Base-by-base conservation (phyloP, 371 early-diverging fungal species). In the Mucor plumbeus region DNA sequence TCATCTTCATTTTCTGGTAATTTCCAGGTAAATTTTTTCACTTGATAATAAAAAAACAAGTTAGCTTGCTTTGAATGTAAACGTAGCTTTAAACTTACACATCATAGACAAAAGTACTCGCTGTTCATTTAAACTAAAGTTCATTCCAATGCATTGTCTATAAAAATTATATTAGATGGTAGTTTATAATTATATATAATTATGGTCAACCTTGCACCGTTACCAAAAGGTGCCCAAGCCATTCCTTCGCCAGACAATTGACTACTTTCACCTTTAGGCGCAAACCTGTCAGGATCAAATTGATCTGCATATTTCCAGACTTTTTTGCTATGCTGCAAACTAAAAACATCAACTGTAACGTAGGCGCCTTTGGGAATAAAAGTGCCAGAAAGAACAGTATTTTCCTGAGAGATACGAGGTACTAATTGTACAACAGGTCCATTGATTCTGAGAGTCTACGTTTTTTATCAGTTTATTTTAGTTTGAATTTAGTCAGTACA, bases 121-220 rank as follows among this genome's bases (percentile, higher is more conserved):
- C 63, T 85, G 87, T 19, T 85, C 84, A 11, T 80, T 67, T 54
- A 87, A 67, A 2, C 85, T 79, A 66, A 88, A 87, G 50, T 85
- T 80, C 79, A 80, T 78, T 21, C 87, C 89, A 50, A 86, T 75
- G 57, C 89, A 88, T 65, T 84, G 79, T 40, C 87, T 76, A 31
- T 13, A 2, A 5, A 53, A 3, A 1, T 0, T 53, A 11, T 7
- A 10, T 47, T 47, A 47, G 17, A 19, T 10, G 3, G 0, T 26
- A 14, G 14, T 31, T 13, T 11, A 38, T 13, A 5, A 26, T 2
- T 11, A 11, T 11, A 0, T 5, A 31, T 13, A 14, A 13, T 0
- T 1, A 10, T 1, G 0, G 14, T 14, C 14, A 9, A 65, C 56
- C 56, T 78, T 14, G 76, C 55, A 13, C 87, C 87, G 31, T 71